Evolutionary conservation across 306 rosid species (phyloP).

Genomic region (Quercus engelmannii): DNA sequence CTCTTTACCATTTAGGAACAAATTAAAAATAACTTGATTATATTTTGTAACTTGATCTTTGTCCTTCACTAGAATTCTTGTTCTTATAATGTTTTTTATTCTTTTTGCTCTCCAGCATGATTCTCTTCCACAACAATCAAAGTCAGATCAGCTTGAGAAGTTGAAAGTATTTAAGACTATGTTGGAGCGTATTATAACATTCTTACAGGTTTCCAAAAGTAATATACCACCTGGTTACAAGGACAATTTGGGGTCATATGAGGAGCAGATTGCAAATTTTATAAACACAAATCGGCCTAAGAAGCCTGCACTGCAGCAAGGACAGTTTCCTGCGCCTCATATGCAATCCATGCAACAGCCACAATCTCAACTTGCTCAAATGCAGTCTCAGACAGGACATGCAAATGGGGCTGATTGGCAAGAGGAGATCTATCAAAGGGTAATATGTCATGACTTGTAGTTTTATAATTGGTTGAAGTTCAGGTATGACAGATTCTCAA

Average conservation of each 20-base stretch:
- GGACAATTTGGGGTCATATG: slow-evolving; percentile 51
- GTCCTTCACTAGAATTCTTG: slow-evolving; percentile 3
- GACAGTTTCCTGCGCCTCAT: slow-evolving; percentile 66
- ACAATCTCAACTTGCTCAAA: slow-evolving; percentile 48
- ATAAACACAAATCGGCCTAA: slow-evolving; percentile 44
- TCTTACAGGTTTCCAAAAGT: slow-evolving; percentile 53
- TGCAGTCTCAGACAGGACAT: slow-evolving; percentile 36
- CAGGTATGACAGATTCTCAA: too few species aligned
- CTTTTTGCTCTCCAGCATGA: slow-evolving; percentile 45
- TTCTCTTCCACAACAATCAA: slow-evolving; percentile 54
- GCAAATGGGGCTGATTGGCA: too few species aligned
- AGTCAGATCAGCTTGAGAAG: slow-evolving; percentile 58
- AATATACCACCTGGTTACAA: slow-evolving; percentile 25
- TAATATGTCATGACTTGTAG: too few species aligned
- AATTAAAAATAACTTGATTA: background rate
- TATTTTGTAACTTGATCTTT: slow-evolving; percentile 2
- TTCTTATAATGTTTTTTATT: slow-evolving; percentile 14
- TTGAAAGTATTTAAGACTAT: slow-evolving; percentile 40
- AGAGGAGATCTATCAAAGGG: too few species aligned
- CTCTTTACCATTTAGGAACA: too few species aligned
- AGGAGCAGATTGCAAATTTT: slow-evolving; percentile 49
- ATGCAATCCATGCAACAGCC: slow-evolving; percentile 69
- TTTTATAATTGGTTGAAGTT: too few species aligned
- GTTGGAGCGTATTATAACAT: slow-evolving; percentile 44
- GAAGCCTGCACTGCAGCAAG: slow-evolving; percentile 53